These are phyloP conservation scores for Backusella psychrophila DNA, from an alignment of 192 early-diverging fungal genomes.

Conservation along the genomic window DNA sequence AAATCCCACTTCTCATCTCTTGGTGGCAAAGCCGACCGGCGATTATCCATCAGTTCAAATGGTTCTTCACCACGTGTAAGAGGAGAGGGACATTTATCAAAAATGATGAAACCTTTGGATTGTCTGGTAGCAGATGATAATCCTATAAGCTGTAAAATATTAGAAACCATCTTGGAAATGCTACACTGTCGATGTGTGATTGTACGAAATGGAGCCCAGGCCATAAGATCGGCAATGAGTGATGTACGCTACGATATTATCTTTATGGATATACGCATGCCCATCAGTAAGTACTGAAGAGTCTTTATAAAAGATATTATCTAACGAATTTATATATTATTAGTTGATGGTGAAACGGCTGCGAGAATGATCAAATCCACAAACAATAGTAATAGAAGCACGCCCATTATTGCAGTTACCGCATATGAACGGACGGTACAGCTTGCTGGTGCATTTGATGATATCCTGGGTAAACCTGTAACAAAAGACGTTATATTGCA, in stretches of 20 bases:
- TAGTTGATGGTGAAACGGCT: slow-evolving; percentile 90
- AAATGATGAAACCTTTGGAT: slow-evolving; percentile 27
- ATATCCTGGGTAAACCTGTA: slow-evolving; percentile 74
- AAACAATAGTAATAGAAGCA: slow-evolving; percentile 80
- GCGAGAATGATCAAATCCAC: slow-evolving; percentile 95
- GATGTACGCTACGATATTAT: slow-evolving; percentile 89
- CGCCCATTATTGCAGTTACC: slow-evolving; percentile 81
- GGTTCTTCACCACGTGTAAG: neutral
- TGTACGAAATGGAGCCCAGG: slow-evolving; percentile 89
- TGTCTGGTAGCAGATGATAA: slow-evolving; percentile 91
- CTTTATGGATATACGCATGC: slow-evolving; percentile 93
- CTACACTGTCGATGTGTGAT: slow-evolving; percentile 78
- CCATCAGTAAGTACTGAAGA: slow-evolving; percentile 67
- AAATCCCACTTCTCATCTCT: neutral
- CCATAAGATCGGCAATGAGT: slow-evolving; percentile 85
- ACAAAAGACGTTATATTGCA: slow-evolving; percentile 59
- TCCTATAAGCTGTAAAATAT: slow-evolving; percentile 81
- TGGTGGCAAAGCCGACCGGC: neutral
- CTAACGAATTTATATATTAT: neutral
- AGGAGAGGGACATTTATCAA: neutral
- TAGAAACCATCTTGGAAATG: slow-evolving; percentile 82
- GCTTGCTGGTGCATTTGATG: slow-evolving; percentile 60
- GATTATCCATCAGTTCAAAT: neutral
- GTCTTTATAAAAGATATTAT: neutral
- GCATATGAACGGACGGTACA: slow-evolving; percentile 65